Conservation (phyloP, 1,139 yeast genomes). For the Scheffersomyces segobiensis region DNA sequence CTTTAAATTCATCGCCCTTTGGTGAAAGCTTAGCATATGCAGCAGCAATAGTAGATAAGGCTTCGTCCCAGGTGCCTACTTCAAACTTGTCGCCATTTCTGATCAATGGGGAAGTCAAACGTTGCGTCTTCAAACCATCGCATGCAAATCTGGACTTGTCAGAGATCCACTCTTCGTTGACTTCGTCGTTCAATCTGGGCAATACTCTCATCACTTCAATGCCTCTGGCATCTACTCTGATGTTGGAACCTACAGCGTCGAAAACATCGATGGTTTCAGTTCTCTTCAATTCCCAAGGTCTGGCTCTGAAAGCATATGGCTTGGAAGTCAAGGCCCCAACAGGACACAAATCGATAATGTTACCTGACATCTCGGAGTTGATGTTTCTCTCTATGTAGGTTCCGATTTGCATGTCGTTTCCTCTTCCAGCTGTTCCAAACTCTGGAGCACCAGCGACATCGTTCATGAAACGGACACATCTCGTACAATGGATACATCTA, state of each 20-base stretch:
- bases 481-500: constrained; percentile 90
- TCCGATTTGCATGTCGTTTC: constrained; percentile 90
- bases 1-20: constrained; percentile 72
- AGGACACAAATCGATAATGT: constrained; percentile 86
- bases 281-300: constrained; percentile 93
- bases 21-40: constrained; percentile 63
- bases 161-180: constrained; percentile 90
- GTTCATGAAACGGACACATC: constrained; percentile 88
- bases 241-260: constrained; percentile 82
- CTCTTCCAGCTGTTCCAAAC: constrained; percentile 86
- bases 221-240: constrained; percentile 86
- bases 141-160: constrained; percentile 86
- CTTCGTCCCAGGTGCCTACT: constrained; percentile 87
- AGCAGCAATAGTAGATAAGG: constrained; percentile 67
- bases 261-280: constrained; percentile 85
- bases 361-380: constrained; percentile 85
- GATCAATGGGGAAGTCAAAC: constrained; percentile 79
- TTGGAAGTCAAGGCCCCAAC: constrained; percentile 90
- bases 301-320: constrained; percentile 87
- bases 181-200: constrained; percentile 83
- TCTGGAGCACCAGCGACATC: constrained; percentile 95
- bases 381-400: constrained; percentile 84
- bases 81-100: constrained; percentile 72
- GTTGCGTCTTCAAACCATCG: constrained; percentile 85
- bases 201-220: constrained; percentile 85